Evolutionary conservation across 202 grass and related monocot genomes (phyloP).

Genomic region (Panicum virgatum): DNA sequence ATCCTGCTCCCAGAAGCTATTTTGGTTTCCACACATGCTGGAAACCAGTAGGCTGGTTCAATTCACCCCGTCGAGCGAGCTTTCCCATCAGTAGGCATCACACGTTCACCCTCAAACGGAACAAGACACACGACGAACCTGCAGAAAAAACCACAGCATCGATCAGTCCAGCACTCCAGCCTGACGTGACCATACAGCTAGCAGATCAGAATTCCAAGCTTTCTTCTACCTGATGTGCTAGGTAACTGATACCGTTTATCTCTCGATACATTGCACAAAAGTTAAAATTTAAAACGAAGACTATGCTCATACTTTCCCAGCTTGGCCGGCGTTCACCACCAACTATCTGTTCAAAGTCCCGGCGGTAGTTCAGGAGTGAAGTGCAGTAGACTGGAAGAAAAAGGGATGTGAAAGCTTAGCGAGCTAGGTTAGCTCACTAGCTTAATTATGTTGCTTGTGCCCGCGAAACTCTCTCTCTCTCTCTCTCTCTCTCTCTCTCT

Average conservation of each 20-base stretch:
- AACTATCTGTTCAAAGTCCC: constrained; percentile 8
- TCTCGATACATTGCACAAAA: background rate
- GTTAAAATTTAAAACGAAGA: background rate
- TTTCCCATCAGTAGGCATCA: constrained; percentile 25
- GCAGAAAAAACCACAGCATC: background rate
- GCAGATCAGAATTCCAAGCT: constrained; percentile 13
- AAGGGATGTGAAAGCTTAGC: background rate
- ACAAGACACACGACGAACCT: background rate
- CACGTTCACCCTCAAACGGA: background rate
- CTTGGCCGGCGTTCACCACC: constrained; percentile 25
- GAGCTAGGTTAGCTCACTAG: background rate
- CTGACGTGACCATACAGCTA: constrained; percentile 37
- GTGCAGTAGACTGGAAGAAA: background rate
- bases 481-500: too few species aligned
- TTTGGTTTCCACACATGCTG: constrained; percentile 23
- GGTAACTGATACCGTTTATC: constrained; percentile 13
- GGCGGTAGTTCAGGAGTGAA: constrained; percentile 14
- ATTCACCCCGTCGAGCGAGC: background rate
- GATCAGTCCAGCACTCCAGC: constrained; percentile 2
- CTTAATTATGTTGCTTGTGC: constrained; percentile 32
- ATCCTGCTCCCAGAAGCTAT: too few species aligned
- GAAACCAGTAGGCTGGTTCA: constrained; percentile 4
- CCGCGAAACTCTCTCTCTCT: constrained; percentile 38
- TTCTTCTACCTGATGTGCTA: constrained; percentile 27
- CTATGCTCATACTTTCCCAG: background rate